phyloP scores from a whole-genome alignment of 2,329 filamentous ascomycete genomes.

The Anisogramma anomala region DNA sequence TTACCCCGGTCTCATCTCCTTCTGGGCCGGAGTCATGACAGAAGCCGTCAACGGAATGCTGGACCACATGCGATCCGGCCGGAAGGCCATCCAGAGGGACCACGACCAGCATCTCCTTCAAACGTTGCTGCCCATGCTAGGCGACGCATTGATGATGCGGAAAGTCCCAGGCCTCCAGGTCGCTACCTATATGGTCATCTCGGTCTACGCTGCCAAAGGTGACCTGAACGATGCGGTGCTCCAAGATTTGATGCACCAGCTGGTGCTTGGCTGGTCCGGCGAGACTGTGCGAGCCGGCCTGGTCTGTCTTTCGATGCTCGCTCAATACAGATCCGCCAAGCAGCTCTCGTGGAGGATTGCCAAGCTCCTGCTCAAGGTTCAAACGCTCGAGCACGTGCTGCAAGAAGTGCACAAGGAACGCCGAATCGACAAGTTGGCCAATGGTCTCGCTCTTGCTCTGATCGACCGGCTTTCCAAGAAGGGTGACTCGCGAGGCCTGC shows the following conservation, averaged over 20 bases:
- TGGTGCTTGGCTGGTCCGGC: constrained; percentile 63
- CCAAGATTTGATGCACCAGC: constrained; percentile 81
- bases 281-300: constrained; percentile 65
- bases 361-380: constrained; percentile 54
- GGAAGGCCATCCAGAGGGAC: constrained; percentile 63
- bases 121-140: constrained; percentile 55
- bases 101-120: constrained; percentile 70
- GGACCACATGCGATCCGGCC: constrained; percentile 64
- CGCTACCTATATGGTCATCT: constrained; percentile 82
- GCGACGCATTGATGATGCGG: constrained; percentile 64
- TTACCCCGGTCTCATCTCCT: constrained; percentile 67
- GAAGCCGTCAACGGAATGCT: constrained; percentile 78
- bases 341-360: constrained; percentile 59
- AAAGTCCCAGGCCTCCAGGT: constrained; percentile 69
- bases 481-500: constrained; percentile 44
- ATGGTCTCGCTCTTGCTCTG: constrained; percentile 57
- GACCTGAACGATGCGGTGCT: constrained; percentile 67
- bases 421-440: constrained; percentile 58
- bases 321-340: constrained; percentile 63
- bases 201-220: constrained; percentile 75
- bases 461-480: constrained; percentile 51
- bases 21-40: constrained; percentile 82
- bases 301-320: constrained; percentile 68
- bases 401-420: constrained; percentile 52
- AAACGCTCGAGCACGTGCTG: constrained; percentile 47